Evolutionary conservation across 129 eudicot genomes (phyloP).

Genomic region (Tagetes erecta): DNA sequence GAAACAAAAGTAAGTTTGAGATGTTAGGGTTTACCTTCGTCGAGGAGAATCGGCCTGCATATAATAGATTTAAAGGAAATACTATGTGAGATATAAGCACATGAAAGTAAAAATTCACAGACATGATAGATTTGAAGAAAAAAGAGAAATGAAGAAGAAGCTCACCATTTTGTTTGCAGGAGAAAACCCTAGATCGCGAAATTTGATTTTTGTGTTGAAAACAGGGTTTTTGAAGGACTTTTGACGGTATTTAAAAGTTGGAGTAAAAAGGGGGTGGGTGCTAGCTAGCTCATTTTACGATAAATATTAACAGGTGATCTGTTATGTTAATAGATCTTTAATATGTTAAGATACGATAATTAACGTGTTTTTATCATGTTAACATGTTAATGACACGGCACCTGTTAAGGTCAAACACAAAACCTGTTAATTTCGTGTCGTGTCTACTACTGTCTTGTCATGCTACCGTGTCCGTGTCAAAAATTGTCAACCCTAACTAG

Average conservation of each 20-base stretch:
- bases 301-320: background rate
- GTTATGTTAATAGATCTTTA: too few species aligned
- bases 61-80: conserved; percentile 16
- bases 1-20: conserved; percentile 4
- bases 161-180: conserved; percentile 39
- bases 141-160: background rate
- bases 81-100: conserved; percentile 23
- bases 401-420: too few species aligned
- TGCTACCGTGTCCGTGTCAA: too few species aligned
- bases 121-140: background rate
- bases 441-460: too few species aligned
- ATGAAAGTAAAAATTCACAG: background rate
- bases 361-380: too few species aligned
- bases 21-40: conserved; percentile 56
- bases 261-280: conserved; percentile 2
- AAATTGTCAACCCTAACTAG: background rate
- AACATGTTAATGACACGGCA: too few species aligned
- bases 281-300: conserved; percentile 14
- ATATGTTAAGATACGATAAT: too few species aligned
- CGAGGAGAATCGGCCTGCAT: conserved; percentile 83
- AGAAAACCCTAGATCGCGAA: conserved; percentile 49
- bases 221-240: conserved; percentile 29
- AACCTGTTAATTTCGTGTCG: too few species aligned
- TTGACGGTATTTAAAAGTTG: conserved; percentile 15
- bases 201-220: conserved; percentile 12